Percentiles rank a stretch among this genome's conserved stretches.
These are phyloP conservation scores for Apiotrichum gracile DNA, from an alignment of 1,284 basidiomycete species.

Conservation along the genomic window DNA sequence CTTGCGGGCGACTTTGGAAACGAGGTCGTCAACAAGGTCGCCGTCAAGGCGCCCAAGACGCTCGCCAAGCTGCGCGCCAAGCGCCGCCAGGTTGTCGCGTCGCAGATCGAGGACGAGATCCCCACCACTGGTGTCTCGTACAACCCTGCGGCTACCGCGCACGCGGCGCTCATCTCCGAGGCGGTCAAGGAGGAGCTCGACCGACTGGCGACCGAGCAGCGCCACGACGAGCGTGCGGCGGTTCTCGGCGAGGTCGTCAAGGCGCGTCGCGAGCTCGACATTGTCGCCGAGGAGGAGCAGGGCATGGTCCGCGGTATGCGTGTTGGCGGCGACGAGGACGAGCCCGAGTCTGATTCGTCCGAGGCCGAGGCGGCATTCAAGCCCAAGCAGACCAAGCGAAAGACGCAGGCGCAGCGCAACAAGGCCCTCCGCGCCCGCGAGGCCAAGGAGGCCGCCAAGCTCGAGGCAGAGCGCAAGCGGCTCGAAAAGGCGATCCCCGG, in stretches of 20 bases:
- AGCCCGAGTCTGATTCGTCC: constrained; percentile 9
- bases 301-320: constrained; percentile 55
- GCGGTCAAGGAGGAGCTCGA: constrained; percentile 66
- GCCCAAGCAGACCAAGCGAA: constrained; percentile 55
- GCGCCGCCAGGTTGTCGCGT: constrained; percentile 17
- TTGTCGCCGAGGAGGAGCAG: constrained; percentile 20
- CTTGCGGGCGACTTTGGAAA: constrained; percentile 34
- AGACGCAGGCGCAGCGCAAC: constrained; percentile 54
- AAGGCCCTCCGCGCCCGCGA: constrained; percentile 30
- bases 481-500: constrained; percentile 27
- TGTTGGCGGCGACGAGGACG: constrained; percentile 49
- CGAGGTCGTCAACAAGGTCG: constrained; percentile 29
- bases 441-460: constrained; percentile 17
- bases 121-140: constrained; percentile 91
- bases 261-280: constrained; percentile 44
- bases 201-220: constrained; percentile 55
- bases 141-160: constrained; percentile 74
- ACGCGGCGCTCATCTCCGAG: constrained; percentile 65
- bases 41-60: constrained; percentile 39
- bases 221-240: constrained; percentile 52
- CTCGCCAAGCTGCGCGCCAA: constrained; percentile 27
- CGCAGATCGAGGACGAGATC: constrained; percentile 55
- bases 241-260: constrained; percentile 53
- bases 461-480: constrained; percentile 21
- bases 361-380: constrained; percentile 21